A percentile compares a stretch with the other conserved stretches of the same genome.
Conservation (phyloP, 768 basidiomycete genomes). For the Crucibulum laeve region DNA sequence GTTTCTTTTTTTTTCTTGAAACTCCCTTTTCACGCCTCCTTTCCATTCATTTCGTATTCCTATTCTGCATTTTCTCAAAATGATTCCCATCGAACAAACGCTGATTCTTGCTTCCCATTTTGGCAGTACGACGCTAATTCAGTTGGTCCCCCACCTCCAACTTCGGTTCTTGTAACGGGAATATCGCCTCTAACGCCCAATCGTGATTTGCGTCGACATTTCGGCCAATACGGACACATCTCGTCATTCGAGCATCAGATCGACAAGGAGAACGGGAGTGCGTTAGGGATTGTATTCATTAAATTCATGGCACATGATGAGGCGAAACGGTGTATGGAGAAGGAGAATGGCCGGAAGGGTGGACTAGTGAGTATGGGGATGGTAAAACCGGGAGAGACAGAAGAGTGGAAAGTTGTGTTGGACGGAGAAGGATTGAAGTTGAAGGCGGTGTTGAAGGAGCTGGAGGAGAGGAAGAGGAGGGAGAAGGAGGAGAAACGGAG, state of each 20-base stretch:
- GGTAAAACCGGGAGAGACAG: slow-evolving; percentile 31
- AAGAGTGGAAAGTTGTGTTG: slow-evolving; percentile 70
- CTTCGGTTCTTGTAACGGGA: slow-evolving; percentile 66
- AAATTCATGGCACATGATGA: slow-evolving; percentile 62
- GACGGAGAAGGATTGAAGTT: slow-evolving; percentile 71
- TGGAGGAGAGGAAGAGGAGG: slow-evolving; percentile 51
- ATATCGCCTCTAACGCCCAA: slow-evolving; percentile 71
- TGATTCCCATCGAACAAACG: neutral
- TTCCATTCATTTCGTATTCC: neutral
- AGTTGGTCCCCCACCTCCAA: slow-evolving; percentile 66
- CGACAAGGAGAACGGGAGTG: slow-evolving; percentile 74
- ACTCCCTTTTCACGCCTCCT: slow-evolving; percentile 2
- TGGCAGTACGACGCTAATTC: slow-evolving; percentile 74
- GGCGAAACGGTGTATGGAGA: slow-evolving; percentile 61
- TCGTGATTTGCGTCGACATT: slow-evolving; percentile 59
- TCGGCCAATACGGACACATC: slow-evolving; percentile 59
- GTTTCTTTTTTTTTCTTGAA: slow-evolving; percentile 16
- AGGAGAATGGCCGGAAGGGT: slow-evolving; percentile 61
- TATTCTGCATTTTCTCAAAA: neutral
- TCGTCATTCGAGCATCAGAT: slow-evolving; percentile 71
- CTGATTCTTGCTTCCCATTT: neutral
- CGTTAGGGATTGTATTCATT: slow-evolving; percentile 79
- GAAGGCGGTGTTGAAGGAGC: slow-evolving; percentile 61
- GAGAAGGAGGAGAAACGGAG: slow-evolving; percentile 15
- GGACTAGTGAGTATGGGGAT: slow-evolving; percentile 31